Evolutionary conservation across 179 eudicot genomes (phyloP), one percentile per base, ranked within the genome.

Genomic region (Vitellaria paradoxa): DNA sequence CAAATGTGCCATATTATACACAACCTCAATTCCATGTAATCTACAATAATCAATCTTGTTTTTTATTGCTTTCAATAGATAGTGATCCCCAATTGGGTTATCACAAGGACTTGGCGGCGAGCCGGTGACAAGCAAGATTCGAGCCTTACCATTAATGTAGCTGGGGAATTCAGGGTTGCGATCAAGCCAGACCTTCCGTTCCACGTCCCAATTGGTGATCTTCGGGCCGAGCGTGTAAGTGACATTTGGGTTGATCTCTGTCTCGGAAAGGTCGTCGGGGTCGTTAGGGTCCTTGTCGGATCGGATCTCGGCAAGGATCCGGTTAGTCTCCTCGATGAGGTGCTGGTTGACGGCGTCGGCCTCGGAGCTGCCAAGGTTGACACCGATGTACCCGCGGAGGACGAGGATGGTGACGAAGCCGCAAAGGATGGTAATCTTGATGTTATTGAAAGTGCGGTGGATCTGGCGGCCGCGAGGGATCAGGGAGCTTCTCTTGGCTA

Each of bases 11-110:
- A 92, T 82, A 78, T 93, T 93, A 62, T 93, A 89, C 60, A 92
- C 83, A 65, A 93, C 89, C 79, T 93, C 97, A 79, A 93, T 90
- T 78, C 89, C 93, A 77, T 93, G 98, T 40, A 93, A 64, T 77
- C 98, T 86, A 76, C 97, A 89, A 56, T 93, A 93, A 76, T 93
- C 98, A 80, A 93, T 90, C 87, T 93, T 93, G 73, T 93, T 93
- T 85, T 93, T 93, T 50, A 91, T 59, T 4, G 88, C 84, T 42
- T 93, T 93, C 62, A 93, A 82, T 68, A 92, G 75, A 62, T 92
- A 93, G 76, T 93, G 96, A 82, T 93, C 98, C 72, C 98, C 98
- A 46, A 87, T 87, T 3, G 97, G 83, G 76, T 92, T 90, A 49
- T 93, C 98, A 80, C 98, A 93, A 0, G 98, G 97, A 45, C 61